A percentile compares a stretch with the other conserved stretches of the same genome.
Conservation (phyloP, 2,329 filamentous ascomycete species). For the Aspergillus sp. region DNA sequence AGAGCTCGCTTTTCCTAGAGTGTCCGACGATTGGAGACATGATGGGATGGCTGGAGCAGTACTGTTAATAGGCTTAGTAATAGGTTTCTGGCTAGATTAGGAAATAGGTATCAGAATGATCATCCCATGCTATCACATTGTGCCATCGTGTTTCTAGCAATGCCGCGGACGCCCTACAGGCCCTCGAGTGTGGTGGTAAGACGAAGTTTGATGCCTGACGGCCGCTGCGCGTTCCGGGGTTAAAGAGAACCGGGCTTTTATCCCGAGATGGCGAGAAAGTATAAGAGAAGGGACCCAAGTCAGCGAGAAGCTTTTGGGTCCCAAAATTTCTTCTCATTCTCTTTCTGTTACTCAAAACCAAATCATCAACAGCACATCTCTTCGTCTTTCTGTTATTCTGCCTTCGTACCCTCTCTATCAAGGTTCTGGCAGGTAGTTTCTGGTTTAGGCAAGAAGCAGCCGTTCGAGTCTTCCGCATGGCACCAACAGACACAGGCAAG, state of each 20-base stretch:
- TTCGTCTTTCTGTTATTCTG: neutral
- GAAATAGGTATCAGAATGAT: constrained; percentile 5
- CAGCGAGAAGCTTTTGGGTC: neutral
- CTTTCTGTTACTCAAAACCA: neutral
- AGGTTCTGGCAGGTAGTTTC: neutral
- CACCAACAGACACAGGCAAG: neutral
- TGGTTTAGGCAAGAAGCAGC: neutral
- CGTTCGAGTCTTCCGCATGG: neutral
- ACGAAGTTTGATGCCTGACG: neutral
- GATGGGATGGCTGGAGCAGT: constrained; percentile 22
- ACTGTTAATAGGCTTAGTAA: constrained; percentile 6
- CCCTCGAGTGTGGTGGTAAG: neutral
- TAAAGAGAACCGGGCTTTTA: neutral
- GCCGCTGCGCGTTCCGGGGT: neutral
- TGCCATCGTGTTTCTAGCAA: neutral
- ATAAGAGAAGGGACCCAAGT: neutral
- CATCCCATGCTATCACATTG: neutral
- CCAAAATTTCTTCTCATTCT: neutral
- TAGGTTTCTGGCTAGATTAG: constrained; percentile 1
- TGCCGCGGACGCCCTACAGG: neutral
- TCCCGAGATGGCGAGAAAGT: neutral
- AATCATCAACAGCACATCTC: neutral
- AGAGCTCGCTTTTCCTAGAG: constrained; percentile 31
- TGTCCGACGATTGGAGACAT: constrained; percentile 28
- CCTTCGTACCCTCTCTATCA: neutral